A percentile compares a stretch with the other conserved stretches of the same genome.
Evolutionary conservation across 1,284 basidiomycete species (phyloP).

Genomic region (Tremellales sp.): DNA sequence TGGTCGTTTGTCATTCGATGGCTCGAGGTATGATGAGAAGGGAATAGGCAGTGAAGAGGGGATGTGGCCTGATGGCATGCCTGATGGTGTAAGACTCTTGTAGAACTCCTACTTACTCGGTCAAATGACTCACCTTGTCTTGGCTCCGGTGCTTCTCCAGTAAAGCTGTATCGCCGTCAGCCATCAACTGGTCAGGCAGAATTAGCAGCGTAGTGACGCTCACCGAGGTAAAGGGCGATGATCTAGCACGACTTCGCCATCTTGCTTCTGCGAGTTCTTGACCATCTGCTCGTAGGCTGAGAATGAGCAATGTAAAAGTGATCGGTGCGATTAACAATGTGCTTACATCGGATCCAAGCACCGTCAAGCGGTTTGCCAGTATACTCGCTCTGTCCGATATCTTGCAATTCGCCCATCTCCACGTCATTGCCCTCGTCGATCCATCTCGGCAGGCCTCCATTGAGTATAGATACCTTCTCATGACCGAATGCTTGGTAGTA

Average conservation of each 20-base stretch:
- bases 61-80: slow-evolving; percentile 87
- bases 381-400: slow-evolving; percentile 25
- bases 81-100: slow-evolving; percentile 30
- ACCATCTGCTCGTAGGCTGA: slow-evolving; percentile 85
- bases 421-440: slow-evolving; percentile 63
- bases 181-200: neutral
- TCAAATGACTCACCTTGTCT: slow-evolving; percentile 56
- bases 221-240: slow-evolving; percentile 75
- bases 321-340: neutral
- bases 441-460: slow-evolving; percentile 87
- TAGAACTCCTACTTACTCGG: too few relatives aligned
- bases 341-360: slow-evolving; percentile 59
- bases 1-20: slow-evolving; percentile 41
- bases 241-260: slow-evolving; percentile 68
- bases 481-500: slow-evolving; percentile 69
- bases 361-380: slow-evolving; percentile 44
- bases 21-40: slow-evolving; percentile 67
- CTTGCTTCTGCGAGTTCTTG: slow-evolving; percentile 60
- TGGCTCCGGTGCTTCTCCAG: slow-evolving; percentile 82
- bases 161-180: slow-evolving; percentile 57
- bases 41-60: slow-evolving; percentile 81
- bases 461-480: slow-evolving; percentile 72
- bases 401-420: slow-evolving; percentile 52
- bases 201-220: slow-evolving; percentile 20
- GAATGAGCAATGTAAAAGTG: too few relatives aligned